phyloP scores from a whole-genome alignment of 352 stramenopile species.

The Globisporangium ultimum region DNA sequence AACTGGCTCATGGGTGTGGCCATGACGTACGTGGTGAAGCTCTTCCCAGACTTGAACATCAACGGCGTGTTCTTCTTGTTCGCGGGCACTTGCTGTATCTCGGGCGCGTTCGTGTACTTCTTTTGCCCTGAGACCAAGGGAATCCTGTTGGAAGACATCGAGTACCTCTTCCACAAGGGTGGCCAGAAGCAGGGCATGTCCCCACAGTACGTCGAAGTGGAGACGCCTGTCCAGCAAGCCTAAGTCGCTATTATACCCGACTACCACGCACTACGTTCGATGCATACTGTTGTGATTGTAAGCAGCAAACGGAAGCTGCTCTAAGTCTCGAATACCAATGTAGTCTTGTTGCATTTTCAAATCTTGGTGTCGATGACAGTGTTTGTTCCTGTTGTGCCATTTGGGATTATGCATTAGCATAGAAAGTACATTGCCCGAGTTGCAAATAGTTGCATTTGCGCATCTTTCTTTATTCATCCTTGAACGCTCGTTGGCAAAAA shows the following conservation, averaged over 20 bases:
- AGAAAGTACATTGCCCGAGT: too few relatives aligned
- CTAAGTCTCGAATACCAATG: too few relatives aligned
- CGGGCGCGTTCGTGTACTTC: constrained; percentile 32
- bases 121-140: constrained; percentile 38
- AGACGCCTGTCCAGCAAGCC: constrained; percentile 15
- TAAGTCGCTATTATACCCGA: not conserved
- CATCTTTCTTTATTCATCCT: too few relatives aligned
- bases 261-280: too few relatives aligned
- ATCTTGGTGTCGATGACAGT: too few relatives aligned
- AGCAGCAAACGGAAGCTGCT: too few relatives aligned
- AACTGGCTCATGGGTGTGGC: constrained; percentile 42
- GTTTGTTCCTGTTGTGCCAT: too few relatives aligned
- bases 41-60: constrained; percentile 35
- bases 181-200: constrained; percentile 9
- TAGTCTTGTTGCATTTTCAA: too few relatives aligned
- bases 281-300: too few relatives aligned
- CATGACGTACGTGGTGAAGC: constrained; percentile 27
- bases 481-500: too few relatives aligned
- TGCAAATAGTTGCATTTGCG: too few relatives aligned
- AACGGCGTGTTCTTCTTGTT: constrained; percentile 62
- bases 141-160: constrained; percentile 45
- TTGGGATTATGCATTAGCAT: too few relatives aligned
- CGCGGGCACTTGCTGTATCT: constrained; percentile 29
- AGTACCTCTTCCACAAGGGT: constrained; percentile 26
- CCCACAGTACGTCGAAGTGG: constrained; percentile 23